Conservation (phyloP, 257 asterid species). For the Solanum arcanum region DNA sequence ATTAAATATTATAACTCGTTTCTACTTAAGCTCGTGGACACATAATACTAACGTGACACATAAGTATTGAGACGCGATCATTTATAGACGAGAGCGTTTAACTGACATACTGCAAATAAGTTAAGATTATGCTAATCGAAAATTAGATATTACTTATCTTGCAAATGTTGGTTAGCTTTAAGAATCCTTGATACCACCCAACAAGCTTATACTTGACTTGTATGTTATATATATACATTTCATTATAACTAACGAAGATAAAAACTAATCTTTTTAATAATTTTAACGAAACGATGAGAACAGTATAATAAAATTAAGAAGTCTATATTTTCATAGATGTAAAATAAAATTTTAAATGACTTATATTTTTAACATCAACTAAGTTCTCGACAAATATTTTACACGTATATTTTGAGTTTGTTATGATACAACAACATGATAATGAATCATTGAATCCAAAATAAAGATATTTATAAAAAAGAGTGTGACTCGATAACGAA, state of each 20-base stretch:
- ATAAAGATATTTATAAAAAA: no score
- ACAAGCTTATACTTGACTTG: not conserved
- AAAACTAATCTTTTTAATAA: no score
- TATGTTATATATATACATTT: not conserved
- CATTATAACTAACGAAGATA: not conserved
- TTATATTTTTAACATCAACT: not conserved
- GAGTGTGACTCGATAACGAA: not conserved
- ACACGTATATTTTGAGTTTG: no score
- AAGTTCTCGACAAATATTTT: not conserved
- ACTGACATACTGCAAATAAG: not conserved
- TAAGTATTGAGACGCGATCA: no score
- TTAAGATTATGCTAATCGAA: not conserved
- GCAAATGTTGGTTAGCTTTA: not conserved
- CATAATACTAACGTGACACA: fast-evolving
- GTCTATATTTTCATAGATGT: no score
- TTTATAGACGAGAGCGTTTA: not conserved
- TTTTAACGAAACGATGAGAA: not conserved
- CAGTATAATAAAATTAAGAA: not conserved
- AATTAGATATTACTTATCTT: not conserved
- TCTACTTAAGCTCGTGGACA: no score
- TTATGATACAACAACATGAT: not conserved
- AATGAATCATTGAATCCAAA: no score
- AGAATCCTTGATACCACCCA: not conserved
- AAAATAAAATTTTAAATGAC: not conserved
- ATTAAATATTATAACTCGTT: not conserved